Conservation (phyloP, 805 yeast species). For the Pichia heedii region DNA sequence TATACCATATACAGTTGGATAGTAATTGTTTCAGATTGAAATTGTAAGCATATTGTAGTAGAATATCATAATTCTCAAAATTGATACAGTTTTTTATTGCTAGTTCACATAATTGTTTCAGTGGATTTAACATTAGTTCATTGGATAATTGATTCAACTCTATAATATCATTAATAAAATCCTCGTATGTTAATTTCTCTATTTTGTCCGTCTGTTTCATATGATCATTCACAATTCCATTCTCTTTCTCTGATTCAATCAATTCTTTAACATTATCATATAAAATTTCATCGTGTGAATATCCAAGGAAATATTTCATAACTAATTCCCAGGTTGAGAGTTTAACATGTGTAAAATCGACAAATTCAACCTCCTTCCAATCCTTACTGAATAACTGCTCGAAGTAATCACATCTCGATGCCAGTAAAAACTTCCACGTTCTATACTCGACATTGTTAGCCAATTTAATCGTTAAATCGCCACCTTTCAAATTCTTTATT, state of each 20-base stretch:
- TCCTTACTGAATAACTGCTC: slow-evolving; percentile 44
- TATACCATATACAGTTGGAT: slow-evolving; percentile 56
- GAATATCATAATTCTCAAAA: slow-evolving; percentile 49
- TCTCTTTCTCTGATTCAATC: not conserved
- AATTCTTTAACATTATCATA: slow-evolving; percentile 18
- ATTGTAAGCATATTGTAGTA: slow-evolving; percentile 46
- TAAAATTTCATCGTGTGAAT: slow-evolving; percentile 32
- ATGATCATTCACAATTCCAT: too few species aligned
- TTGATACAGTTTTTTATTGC: slow-evolving; percentile 46
- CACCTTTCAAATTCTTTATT: not conserved
- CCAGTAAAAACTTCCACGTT: slow-evolving; percentile 46
- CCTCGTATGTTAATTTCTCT: slow-evolving; percentile 18
- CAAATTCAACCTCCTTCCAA: slow-evolving; percentile 33
- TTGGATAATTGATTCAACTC: slow-evolving; percentile 56
- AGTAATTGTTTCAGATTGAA: slow-evolving; percentile 47
- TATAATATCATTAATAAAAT: slow-evolving; percentile 45
- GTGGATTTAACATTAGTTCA: slow-evolving; percentile 48
- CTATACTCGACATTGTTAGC: slow-evolving; percentile 33
- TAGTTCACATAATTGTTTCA: slow-evolving; percentile 55
- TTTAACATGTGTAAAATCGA: slow-evolving; percentile 34
- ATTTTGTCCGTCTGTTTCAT: not conserved
- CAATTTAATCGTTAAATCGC: slow-evolving; percentile 40
- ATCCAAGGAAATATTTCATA: slow-evolving; percentile 51
- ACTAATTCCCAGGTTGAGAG: slow-evolving; percentile 38
- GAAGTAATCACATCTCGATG: slow-evolving; percentile 53